Evolutionary conservation across 768 basidiomycete genomes (phyloP).

Genomic region (Suillus occidentalis): DNA sequence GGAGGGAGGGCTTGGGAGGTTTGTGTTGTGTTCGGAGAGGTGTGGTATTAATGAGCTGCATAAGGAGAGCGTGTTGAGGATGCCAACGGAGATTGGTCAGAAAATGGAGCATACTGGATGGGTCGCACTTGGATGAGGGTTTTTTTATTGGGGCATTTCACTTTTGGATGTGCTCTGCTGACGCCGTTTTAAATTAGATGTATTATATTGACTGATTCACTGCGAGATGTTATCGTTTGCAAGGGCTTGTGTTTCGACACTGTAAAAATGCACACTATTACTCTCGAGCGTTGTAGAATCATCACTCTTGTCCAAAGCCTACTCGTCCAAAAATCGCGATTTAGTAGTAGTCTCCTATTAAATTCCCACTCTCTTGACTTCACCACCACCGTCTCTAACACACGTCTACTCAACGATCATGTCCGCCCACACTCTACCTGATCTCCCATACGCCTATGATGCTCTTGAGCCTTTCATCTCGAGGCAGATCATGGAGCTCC

Average conservation of each 20-base stretch:
- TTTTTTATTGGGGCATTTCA: background rate
- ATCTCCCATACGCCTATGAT: constrained; percentile 78
- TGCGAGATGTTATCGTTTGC: too few relatives aligned
- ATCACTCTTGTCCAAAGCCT: too few relatives aligned
- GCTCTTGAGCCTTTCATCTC: constrained; percentile 95
- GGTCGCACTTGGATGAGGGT: background rate
- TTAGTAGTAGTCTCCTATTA: constrained; percentile 3
- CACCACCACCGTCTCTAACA: background rate
- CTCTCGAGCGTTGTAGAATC: too few relatives aligned
- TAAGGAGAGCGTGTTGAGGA: constrained; percentile 22
- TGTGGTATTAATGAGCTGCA: constrained; percentile 17
- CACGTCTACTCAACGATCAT: constrained; percentile 26
- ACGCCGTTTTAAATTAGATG: background rate
- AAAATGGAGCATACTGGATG: constrained; percentile 1
- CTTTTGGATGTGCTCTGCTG: background rate
- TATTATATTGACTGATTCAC: background rate
- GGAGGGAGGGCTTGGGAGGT: constrained; percentile 22
- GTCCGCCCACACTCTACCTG: constrained; percentile 59
- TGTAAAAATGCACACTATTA: too few relatives aligned
- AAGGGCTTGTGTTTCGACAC: too few relatives aligned
- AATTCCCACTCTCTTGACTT: constrained; percentile 6
- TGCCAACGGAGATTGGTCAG: constrained; percentile 14
- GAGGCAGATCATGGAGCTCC: constrained; percentile 88
- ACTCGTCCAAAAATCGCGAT: too few relatives aligned
- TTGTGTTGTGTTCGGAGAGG: constrained; percentile 25